Base-by-base conservation (phyloP, 129 eudicot species). In the Deinandra increscens region DNA sequence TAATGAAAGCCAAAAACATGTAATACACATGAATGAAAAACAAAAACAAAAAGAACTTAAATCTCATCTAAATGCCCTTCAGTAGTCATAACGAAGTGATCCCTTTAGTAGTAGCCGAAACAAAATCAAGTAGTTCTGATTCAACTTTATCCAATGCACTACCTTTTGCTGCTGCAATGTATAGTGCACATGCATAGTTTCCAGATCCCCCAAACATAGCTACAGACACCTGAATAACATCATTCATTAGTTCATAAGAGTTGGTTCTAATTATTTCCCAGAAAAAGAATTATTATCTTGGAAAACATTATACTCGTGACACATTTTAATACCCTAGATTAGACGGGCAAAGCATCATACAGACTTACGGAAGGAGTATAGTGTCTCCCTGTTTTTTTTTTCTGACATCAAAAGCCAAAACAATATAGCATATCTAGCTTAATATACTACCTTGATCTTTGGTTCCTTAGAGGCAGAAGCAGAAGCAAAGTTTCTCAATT, bases 111-210 rank as follows among this genome's bases (percentile, higher is more conserved):
- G 88, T 46, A 38, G 96, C 95, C 60, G 69, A 85, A 66, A 88
- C 81, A 49, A 91, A 74, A 63, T 71, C 82, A 43, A 74, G 41
- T 50, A 91, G 81, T 84, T 91, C 97, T 3, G 90, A 46, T 73
- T 91, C 95, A 75, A 91, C 95, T 76, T 85, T 87, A 50, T 91
- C 97, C 77, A 91, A 70, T 42, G 81, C 62, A 5, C 85, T 87
- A 29, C 80, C 84, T 79, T 85, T 91, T 64, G 80, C 86, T 41
- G 97, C 88, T 75, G 97, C 86, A 56, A 91, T 74, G 77, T 87
- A 91, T 58, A 87, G 71, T 37, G 97, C 97, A 9, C 95, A 85
- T 38, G 95, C 92, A 80, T 91, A 91, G 80, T 87, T 91, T 15
- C 90, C n/a, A n/a, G n/a, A n/a, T n/a, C n/a, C n/a, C n/a, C n/a